Percentiles rank a stretch among this genome's conserved stretches.
phyloP scores from a whole-genome alignment of 495 filamentous ascomycete species.

The Tuber calosporum region DNA sequence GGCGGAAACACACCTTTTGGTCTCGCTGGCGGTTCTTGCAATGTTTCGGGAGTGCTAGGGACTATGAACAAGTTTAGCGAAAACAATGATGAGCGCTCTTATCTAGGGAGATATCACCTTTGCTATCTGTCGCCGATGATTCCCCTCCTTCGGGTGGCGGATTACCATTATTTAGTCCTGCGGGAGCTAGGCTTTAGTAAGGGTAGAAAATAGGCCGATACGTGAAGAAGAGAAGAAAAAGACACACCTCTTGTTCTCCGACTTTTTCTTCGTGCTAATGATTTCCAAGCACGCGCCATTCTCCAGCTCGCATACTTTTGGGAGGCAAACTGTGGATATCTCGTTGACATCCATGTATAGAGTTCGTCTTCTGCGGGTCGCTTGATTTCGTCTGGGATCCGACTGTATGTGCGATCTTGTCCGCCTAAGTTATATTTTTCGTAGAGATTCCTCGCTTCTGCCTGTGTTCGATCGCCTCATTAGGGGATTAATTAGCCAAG shows the following conservation, averaged over 20 bases:
- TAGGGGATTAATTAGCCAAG: not conserved
- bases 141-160: not conserved
- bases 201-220: not conserved
- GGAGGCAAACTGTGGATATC: not conserved
- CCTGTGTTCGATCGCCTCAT: not conserved
- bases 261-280: conserved; percentile 5
- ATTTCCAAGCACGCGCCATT: conserved; percentile 1
- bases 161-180: not conserved
- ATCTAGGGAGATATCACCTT: not conserved
- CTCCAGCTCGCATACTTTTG: conserved; percentile 2
- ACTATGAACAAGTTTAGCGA: not conserved
- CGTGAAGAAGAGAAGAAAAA: not conserved
- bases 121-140: not conserved
- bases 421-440: conserved; percentile 1
- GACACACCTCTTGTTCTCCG: not conserved
- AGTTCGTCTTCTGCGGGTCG: conserved; percentile 3
- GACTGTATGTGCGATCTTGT: conserved; percentile 4
- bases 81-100: not conserved
- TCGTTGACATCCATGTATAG: not conserved
- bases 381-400: conserved; percentile 4
- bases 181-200: not conserved
- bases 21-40: not conserved
- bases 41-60: not conserved
- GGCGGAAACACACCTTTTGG: conserved; percentile 3
- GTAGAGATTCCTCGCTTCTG: conserved; percentile 4